phyloP scores from a whole-genome alignment of 2,329 filamentous ascomycete species.

The Colletotrichum godetiae region DNA sequence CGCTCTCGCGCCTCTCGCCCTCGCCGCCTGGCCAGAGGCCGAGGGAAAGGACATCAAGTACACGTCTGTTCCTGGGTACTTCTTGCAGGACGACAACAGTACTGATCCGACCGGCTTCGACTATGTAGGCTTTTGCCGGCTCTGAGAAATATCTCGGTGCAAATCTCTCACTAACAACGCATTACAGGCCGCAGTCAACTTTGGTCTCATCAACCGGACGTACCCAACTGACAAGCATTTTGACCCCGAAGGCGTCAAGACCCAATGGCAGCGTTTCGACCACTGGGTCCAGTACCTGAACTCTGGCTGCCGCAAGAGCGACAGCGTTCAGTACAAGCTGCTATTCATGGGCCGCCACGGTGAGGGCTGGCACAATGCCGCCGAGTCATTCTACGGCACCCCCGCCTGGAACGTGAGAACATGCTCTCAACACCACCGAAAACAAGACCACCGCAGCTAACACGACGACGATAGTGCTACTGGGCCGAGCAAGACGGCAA shows the following conservation, averaged over 20 bases:
- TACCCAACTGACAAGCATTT: conserved; percentile 66
- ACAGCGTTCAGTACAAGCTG: conserved; percentile 70
- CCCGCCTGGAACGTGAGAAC: conserved; percentile 73
- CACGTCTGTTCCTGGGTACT: conserved; percentile 70
- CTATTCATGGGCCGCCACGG: conserved; percentile 78
- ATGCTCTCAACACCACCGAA: background rate
- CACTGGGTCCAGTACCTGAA: conserved; percentile 69
- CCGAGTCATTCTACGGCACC: conserved; percentile 75
- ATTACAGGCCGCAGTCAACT: conserved; percentile 67
- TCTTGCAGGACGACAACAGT: conserved; percentile 69
- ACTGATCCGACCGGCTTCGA: conserved; percentile 70
- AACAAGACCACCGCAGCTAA: conserved; percentile 23
- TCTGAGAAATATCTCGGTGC: background rate
- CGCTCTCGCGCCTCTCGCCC: conserved; percentile 41
- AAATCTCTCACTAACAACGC: conserved; percentile 13
- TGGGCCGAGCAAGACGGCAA: conserved; percentile 75
- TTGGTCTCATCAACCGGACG: conserved; percentile 72
- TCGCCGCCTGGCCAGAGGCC: conserved; percentile 46
- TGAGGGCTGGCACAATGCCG: conserved; percentile 73
- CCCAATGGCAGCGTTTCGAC: conserved; percentile 74
- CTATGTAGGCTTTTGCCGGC: conserved; percentile 61
- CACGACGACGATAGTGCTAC: conserved; percentile 62
- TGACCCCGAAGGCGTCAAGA: conserved; percentile 54
- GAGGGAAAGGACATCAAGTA: conserved; percentile 64
- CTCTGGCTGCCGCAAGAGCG: conserved; percentile 46